Conservation (phyloP, 2,329 filamentous ascomycete species). For the Fusarium ambrosium region DNA sequence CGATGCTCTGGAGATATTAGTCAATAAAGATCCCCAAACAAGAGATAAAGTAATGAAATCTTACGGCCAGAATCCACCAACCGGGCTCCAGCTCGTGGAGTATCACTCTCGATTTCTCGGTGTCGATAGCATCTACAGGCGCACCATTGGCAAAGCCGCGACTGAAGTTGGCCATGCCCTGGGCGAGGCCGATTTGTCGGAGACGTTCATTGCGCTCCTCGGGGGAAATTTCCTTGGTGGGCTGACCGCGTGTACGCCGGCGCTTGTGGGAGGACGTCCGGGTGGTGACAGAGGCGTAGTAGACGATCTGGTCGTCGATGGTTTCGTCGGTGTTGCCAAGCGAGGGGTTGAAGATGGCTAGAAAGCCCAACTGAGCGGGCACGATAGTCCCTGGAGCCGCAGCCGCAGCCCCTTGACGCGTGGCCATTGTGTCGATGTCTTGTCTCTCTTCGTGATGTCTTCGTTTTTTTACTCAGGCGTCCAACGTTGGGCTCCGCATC, state of each 20-base stretch:
- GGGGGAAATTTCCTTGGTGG: slow-evolving; percentile 61
- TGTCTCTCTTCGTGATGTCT: slow-evolving; percentile 1
- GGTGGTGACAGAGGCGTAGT: slow-evolving; percentile 79
- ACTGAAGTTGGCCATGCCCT: slow-evolving; percentile 96
- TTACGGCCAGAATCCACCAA: slow-evolving; percentile 96
- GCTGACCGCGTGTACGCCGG: slow-evolving; percentile 58
- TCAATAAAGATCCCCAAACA: slow-evolving; percentile 10
- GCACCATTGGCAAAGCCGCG: slow-evolving; percentile 85
- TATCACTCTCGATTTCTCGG: slow-evolving; percentile 87
- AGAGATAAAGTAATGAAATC: slow-evolving; percentile 46
- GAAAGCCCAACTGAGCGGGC: slow-evolving; percentile 88
- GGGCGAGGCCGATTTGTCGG: slow-evolving; percentile 93
- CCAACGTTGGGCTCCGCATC: background rate
- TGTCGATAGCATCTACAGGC: slow-evolving; percentile 88
- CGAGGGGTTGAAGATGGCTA: slow-evolving; percentile 95
- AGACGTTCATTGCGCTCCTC: slow-evolving; percentile 87
- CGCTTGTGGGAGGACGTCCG: slow-evolving; percentile 57
- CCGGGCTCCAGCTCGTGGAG: slow-evolving; percentile 88
- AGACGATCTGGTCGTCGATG: slow-evolving; percentile 88
- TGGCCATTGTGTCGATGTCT: slow-evolving; percentile 30
- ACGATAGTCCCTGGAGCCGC: slow-evolving; percentile 45
- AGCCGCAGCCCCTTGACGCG: slow-evolving; percentile 28
- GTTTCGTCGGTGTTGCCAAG: slow-evolving; percentile 72
- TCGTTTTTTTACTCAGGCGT: background rate
- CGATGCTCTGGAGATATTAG: slow-evolving; percentile 63